Conservation (phyloP, 2,329 filamentous ascomycete genomes). For the Remersonia thermophila region DNA sequence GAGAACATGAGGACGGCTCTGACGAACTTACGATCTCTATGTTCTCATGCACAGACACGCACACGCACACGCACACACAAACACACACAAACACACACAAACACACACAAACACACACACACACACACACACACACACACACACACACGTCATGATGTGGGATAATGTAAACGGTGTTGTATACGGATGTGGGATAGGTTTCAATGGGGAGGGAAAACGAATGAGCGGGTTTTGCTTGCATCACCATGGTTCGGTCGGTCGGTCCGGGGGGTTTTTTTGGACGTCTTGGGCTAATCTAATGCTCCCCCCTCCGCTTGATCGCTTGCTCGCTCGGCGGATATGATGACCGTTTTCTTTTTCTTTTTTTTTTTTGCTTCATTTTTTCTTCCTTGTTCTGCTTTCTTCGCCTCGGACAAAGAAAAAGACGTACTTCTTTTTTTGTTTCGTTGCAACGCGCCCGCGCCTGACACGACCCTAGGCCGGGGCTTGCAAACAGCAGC, state of each 20-base stretch:
- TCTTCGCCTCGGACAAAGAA: constrained; percentile 7
- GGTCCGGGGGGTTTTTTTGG: too few relatives aligned
- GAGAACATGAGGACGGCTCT: too few relatives aligned
- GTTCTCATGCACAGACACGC: too few relatives aligned
- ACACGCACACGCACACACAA: too few relatives aligned
- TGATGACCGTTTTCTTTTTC: constrained; percentile 8
- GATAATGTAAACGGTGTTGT: constrained; percentile 15
- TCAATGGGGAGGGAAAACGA: too few relatives aligned
- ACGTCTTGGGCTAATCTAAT: constrained; percentile 9
- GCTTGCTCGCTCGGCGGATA: constrained; percentile 4
- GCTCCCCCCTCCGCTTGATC: constrained; percentile 1
- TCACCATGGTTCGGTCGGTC: too few relatives aligned
- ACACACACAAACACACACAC: too few relatives aligned
- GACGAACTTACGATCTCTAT: too few relatives aligned
- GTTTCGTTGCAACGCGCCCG: too few relatives aligned
- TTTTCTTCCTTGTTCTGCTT: constrained; percentile 1
- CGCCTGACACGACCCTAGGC: constrained; percentile 11
- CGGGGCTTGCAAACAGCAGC: not conserved
- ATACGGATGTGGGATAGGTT: constrained; percentile 6
- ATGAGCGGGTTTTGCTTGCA: too few relatives aligned
- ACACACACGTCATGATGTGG: not conserved
- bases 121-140: not conserved
- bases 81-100: too few relatives aligned
- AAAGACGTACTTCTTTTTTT: constrained; percentile 11
- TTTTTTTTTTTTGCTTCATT: constrained; percentile 7